Evolutionary conservation across 179 eudicot genomes (phyloP), one percentile per base, ranked within the genome.

Genomic region (Sideroxylon spinosum): DNA sequence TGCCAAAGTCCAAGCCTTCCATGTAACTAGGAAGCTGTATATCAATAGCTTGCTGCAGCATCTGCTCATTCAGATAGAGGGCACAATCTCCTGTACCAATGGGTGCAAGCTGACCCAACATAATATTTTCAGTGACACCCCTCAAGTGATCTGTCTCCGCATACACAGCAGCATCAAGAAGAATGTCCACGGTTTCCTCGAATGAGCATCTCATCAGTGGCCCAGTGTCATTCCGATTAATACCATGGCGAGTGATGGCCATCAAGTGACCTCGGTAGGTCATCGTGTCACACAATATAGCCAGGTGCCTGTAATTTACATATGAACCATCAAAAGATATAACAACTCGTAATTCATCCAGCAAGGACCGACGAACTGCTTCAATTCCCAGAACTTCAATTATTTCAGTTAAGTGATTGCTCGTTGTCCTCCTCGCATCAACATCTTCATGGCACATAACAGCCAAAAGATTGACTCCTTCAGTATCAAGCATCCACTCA

Each of bases 181-280:
- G 98, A 83, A 97, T 97, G 82, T 94, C 99, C 69, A 97, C 99
- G n/a, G 99, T 97, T 85, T 97, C 99, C 84, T 97, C 99, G 82
- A 97, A 97, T 19, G 99, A 97, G 86, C 98, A 94, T 77, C 99
- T 91, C 99, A 94, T 97, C 88, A 97, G 71, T 1, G 99, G 99
- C 16, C 99, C 98, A 11, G 99, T 97, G 74, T 92, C 95, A 67
- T 94, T 94, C 22, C 99, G 82, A 68, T 97, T 94, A 74, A 97
- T 97, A 52, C 99, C 99, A 64, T 97, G 99, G 60, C 97, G 93
- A 68, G 99, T 97, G 66, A 97, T 97, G 82, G 99, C 95, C 99
- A 97, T 94, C 79, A 97, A 78, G 85, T 97, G 99, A 76, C 99
- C 99, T 49, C 99, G 93, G 78, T 97, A 97, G 17, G 97, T 97